These are phyloP conservation scores for Gnaphalium uliginosum DNA, from an alignment of 129 eudicot genomes.

Conservation along the genomic window DNA sequence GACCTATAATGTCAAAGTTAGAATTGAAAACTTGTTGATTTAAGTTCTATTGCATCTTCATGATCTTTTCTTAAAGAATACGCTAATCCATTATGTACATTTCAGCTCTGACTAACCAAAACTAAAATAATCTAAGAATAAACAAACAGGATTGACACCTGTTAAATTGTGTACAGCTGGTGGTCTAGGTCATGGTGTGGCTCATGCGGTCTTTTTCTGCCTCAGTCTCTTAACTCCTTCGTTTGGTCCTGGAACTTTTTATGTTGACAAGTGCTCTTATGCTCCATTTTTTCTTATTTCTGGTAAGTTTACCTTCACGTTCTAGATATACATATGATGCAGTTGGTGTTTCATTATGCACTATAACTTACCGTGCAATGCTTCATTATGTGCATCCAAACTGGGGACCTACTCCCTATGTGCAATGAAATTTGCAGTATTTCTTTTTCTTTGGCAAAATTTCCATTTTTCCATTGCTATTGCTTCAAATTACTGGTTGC, in stretches of 20 bases:
- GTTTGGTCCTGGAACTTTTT: conserved; percentile 91
- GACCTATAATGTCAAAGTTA: neutral
- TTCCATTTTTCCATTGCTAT: neutral
- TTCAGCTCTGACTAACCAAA: neutral
- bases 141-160: neutral
- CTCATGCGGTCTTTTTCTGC: conserved; percentile 97
- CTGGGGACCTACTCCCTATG: neutral
- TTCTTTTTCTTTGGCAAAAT: neutral
- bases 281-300: conserved; percentile 91
- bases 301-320: conserved; percentile 44
- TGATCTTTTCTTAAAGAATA: neutral
- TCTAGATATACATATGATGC: conserved; percentile 10
- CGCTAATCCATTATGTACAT: neutral
- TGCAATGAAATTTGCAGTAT: neutral
- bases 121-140: too few species aligned
- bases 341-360: conserved; percentile 14
- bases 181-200: conserved; percentile 96
- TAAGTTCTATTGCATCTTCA: neutral
- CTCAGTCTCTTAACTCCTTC: conserved; percentile 92
- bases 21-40: neutral
- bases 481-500: neutral
- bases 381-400: neutral
- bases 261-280: conserved; percentile 83
- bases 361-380: neutral
- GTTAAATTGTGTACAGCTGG: conserved; percentile 63